phyloP scores from a whole-genome alignment of 2,329 filamentous ascomycete species.

The Geosmithia morbida region DNA sequence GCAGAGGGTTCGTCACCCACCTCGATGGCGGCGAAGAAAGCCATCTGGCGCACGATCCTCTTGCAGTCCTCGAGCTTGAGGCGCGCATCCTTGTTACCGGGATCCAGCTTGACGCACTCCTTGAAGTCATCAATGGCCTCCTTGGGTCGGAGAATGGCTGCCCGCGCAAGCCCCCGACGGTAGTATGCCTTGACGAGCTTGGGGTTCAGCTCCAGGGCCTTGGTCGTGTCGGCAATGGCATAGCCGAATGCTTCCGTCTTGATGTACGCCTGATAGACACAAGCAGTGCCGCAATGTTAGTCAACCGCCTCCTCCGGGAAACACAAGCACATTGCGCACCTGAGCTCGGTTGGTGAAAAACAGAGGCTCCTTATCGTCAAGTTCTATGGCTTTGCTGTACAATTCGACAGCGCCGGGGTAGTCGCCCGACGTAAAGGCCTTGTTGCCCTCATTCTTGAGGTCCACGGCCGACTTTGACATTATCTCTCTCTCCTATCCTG shows the following conservation, averaged over 20 bases:
- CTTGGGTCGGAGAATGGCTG: constrained; percentile 76
- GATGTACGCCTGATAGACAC: constrained; percentile 60
- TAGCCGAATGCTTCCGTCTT: constrained; percentile 93
- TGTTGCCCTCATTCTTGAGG: constrained; percentile 89
- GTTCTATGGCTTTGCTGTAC: constrained; percentile 77
- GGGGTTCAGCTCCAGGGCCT: constrained; percentile 79
- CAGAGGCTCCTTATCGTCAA: constrained; percentile 70
- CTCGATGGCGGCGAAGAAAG: constrained; percentile 92
- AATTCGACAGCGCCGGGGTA: constrained; percentile 70
- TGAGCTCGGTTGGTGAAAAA: constrained; percentile 94
- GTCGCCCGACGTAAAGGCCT: constrained; percentile 78
- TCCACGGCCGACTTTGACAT: constrained; percentile 56
- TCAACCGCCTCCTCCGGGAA: constrained; percentile 3
- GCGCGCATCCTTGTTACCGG: constrained; percentile 78
- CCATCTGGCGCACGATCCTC: constrained; percentile 81
- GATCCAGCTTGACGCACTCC: constrained; percentile 75
- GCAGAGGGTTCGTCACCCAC: constrained; percentile 85
- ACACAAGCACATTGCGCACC: constrained; percentile 34
- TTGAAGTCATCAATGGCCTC: constrained; percentile 90
- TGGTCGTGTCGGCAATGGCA: constrained; percentile 79
- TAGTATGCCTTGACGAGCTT: constrained; percentile 93
- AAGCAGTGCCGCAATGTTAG: neutral
- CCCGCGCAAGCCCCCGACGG: constrained; percentile 79
- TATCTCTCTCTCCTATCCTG: neutral
- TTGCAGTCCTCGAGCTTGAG: constrained; percentile 86